Evolutionary conservation across 116 monocot genomes (phyloP).

Genomic region (Phalaenopsis hybrid): DNA sequence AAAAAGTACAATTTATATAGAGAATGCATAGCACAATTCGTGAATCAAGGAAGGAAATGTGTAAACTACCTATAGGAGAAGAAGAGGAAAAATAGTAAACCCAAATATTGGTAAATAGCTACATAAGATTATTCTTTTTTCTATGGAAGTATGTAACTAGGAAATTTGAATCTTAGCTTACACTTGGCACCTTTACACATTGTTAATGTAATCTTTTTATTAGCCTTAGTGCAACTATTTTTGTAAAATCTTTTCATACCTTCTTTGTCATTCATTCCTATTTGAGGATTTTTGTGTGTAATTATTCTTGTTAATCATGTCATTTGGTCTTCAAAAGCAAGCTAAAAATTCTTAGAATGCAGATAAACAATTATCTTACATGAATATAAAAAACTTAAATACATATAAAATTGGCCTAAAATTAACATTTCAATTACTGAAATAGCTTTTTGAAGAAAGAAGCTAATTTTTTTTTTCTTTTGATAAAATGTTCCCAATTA

Average conservation of each 20-base stretch:
- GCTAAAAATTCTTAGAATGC: neutral
- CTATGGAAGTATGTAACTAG: too few relatives aligned
- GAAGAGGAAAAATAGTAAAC: too few relatives aligned
- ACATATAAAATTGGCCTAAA: neutral
- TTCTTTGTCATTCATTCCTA: neutral
- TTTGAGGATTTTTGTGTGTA: neutral
- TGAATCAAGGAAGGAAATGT: too few relatives aligned
- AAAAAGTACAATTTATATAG: too few relatives aligned
- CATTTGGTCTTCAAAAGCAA: neutral
- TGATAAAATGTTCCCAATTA: neutral
- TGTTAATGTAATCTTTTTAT: neutral
- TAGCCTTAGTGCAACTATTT: neutral
- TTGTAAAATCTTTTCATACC: neutral
- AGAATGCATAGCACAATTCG: too few relatives aligned
- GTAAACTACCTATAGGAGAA: too few relatives aligned
- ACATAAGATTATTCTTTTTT: too few relatives aligned
- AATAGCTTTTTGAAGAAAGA: neutral
- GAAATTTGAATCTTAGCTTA: too few relatives aligned
- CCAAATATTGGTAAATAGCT: too few relatives aligned
- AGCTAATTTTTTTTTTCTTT: neutral
- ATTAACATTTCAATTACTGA: neutral
- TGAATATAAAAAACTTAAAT: neutral
- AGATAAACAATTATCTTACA: neutral
- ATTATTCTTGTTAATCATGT: neutral
- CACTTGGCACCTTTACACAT: neutral